Evolutionary conservation across 176 grass and related monocot species (phyloP), one percentile per base, ranked within the genome.

Genomic region (Aegilops sharonensis): DNA sequence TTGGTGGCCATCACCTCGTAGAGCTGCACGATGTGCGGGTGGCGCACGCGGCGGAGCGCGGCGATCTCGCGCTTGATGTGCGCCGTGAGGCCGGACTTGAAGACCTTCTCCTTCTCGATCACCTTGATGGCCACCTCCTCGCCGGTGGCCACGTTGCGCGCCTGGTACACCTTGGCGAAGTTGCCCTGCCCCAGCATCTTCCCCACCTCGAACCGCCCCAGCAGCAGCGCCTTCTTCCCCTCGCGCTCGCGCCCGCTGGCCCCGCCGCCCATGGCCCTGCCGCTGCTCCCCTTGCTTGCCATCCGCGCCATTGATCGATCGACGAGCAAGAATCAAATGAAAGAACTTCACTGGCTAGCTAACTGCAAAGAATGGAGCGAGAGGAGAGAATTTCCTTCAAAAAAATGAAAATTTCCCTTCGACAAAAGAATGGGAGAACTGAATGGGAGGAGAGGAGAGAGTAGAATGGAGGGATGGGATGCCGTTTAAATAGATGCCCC

Each of bases 1-100:
- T 93, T 99, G 61, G 97, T 96, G 75, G 97, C 97, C 97, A 99
- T 99, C 3, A 99, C 97, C 90, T 99, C 97, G 83, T 87, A 86
- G 13, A 99, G 92, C 85, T 93, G 94, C 52, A 99, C 94, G 85
- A 94, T 94, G 86, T 99, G 91, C 34, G 97, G 97, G 86, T 99
- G 97, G 27, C 97, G 93, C 32, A 99, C 94, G 0, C 92, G 90
- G 20, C 97, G 90, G 73, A 99, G 92, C 72, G 96, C 91, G 29
- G 97, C 83, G 77, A 99, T 93, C 90, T 99, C 97, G 30, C 97
- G 92, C 83, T 99, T 99, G 90, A 99, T 96, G 66, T 96, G 97
- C 34, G 85, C 72, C 11, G 86, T 90, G 10, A 94, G 85, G 0
- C 97, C 95, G 4, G 85, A 91, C 89, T 91, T 92, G 70, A 98